These are phyloP conservation scores for Dioscorea zingiberensis DNA, from an alignment of 106 monocot genomes.

Conservation along the genomic window DNA sequence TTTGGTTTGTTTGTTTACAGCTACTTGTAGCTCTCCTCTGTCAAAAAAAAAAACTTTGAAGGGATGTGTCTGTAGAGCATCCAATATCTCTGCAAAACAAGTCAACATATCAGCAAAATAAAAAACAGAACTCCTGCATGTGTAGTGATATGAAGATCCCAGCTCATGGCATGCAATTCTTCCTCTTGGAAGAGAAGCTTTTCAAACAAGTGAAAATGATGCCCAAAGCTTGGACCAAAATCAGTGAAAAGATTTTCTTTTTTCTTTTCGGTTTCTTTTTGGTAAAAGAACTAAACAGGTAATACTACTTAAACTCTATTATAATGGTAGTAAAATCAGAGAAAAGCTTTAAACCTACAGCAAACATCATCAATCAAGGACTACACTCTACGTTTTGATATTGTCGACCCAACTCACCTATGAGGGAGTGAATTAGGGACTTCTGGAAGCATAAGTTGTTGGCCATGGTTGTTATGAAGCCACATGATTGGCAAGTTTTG, in stretches of 20 bases:
- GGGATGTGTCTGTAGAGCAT: conserved; percentile 26
- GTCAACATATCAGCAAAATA: background rate
- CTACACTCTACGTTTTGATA: no score
- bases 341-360: background rate
- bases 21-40: no score
- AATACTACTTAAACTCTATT: no score
- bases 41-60: no score
- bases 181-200: background rate
- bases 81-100: conserved; percentile 42
- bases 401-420: conserved; percentile 23
- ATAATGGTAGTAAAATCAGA: no score
- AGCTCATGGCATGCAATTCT: background rate
- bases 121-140: no score
- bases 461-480: conserved; percentile 38
- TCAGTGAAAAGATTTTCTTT: no score
- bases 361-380: background rate
- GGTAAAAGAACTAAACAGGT: no score
- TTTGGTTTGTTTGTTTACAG: no score
- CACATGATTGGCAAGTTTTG: conserved; percentile 45
- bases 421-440: conserved; percentile 32
- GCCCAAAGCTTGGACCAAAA: background rate
- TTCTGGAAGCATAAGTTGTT: conserved; percentile 37
- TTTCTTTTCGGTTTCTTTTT: no score
- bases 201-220: background rate
- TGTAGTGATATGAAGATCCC: background rate